Evolutionary conservation across 2,329 filamentous ascomycete genomes (phyloP), one percentile per base, ranked within the genome.

Genomic region (Blastomyces emzantsi): DNA sequence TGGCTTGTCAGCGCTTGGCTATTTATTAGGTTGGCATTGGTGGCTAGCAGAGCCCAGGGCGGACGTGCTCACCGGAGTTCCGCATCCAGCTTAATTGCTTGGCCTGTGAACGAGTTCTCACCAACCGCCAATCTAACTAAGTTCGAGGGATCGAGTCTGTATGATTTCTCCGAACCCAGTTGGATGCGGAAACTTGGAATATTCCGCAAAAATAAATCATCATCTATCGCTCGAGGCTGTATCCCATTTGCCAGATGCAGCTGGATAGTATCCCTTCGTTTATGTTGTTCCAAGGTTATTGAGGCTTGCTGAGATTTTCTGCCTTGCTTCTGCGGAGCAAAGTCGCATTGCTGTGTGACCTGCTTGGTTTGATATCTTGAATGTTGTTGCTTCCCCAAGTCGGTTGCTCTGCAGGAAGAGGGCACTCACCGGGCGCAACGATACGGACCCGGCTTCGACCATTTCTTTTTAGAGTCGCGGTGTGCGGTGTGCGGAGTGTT

Each of bases 61-160:
- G 33, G 54, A 39, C 22, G 33, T 13, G 52, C 56, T 58, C 56
- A 58, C 56, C 56, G 56, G 33, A 17, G 56, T 6, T 36, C 56
- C 56, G 39, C 56, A 28, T 58, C 8, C 6, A 17, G 36, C 36
- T 28, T 45, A 45, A 36, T 13, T 13, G 36, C 36, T 45, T 36
- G 52, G 25, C 28, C 15, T 56, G n/a, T 7, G 19, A 6, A 13
- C 11, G 28, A 17, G n/a, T 17, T 22, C 55, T 43, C 36, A 22
- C 7, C 33, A 36, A 36, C 33, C 33, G n/a, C 3, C 33, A 6
- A 8, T 7, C 33, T 8, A 36, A 36, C 33, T 36, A 9, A 9
- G 33, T 9, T 9, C 33, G 33, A 36, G 33, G 8, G 33, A 36
- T 36, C 33, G 4, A 36, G 33, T 9, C 6, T 36, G 33, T 36